Evolutionary conservation across 306 rosid genomes (phyloP), one percentile per base, ranked within the genome.

Genomic region (Rosa multiflora): DNA sequence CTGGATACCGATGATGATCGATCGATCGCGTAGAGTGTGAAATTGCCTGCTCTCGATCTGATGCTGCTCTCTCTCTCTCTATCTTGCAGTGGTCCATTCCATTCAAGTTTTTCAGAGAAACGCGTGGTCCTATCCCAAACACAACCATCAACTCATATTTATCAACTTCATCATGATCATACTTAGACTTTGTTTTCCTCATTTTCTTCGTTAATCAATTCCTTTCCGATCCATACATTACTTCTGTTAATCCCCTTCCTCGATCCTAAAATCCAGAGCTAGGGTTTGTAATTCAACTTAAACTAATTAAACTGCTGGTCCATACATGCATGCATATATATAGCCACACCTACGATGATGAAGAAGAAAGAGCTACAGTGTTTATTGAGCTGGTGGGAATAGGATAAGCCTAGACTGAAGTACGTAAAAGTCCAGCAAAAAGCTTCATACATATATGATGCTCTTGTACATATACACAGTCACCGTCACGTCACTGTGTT

Each of bases 101-200:
- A 66, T 66, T 66, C 70, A 66, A 66, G 46, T 66, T 37, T 66
- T 17, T 15, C 70, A 35, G 46, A 37, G 70, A 66, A 32, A 66
- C 46, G 70, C 70, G 70, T 66, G 70, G 70, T 66, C 70, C 70
- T 35, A 37, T 13, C 44, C 44, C 69, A 35, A 64, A 64, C 70
- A 15, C 21, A 18, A 66, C 70, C 10, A 66, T 37, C 70, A 66
- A 37, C 46, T 23, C 70, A 63, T 14, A 14, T 63, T 1, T 63
- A 2, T 1, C 21, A 66, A 35, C 42, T 66, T 15, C 70, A 35
- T 15, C 70, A 35, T 35, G 11, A 35, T 35, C 21, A 32, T 10
- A 32, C 20, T 35, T 35, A 12, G 46, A 66, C 70, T 66, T 66
- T 37, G 17, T 8, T 37, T 44, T 66, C 70, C 46, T 37, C 23